These are phyloP conservation scores for Drechslerella coelobrocha DNA, from an alignment of 2,329 filamentous ascomycete genomes.

Conservation along the genomic window DNA sequence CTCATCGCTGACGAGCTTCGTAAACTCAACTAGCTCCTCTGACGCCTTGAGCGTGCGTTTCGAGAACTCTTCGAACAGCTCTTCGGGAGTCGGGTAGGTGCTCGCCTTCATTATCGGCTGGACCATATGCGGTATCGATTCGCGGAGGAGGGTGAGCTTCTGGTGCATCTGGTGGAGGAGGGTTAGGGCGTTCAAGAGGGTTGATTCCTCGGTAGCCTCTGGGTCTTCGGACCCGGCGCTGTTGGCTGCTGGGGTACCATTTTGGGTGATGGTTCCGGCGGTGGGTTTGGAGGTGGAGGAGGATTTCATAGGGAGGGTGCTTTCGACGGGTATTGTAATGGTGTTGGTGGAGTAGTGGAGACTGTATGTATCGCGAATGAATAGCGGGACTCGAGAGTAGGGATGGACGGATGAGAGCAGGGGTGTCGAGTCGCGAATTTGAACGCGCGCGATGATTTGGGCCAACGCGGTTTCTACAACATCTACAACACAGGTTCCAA, in stretches of 20 bases:
- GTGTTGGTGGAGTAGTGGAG: background rate
- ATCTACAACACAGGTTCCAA: constrained; percentile 1
- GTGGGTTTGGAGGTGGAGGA: constrained; percentile 11
- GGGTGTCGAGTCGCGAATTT: background rate
- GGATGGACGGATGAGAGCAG: background rate
- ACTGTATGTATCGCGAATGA: constrained; percentile 1
- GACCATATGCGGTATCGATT: constrained; percentile 49
- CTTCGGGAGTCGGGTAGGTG: constrained; percentile 28
- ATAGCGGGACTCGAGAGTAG: too few species aligned
- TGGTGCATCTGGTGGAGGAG: constrained; percentile 50
- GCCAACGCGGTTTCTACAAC: constrained; percentile 5
- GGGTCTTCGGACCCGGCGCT: constrained; percentile 13
- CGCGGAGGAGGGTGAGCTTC: constrained; percentile 44
- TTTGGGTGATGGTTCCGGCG: constrained; percentile 2
- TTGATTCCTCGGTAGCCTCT: constrained; percentile 37
- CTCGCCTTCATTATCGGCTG: constrained; percentile 47
- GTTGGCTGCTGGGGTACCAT: background rate
- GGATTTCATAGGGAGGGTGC: background rate
- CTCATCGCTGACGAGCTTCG: constrained; percentile 39
- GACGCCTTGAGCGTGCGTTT: constrained; percentile 43
- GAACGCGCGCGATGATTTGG: background rate
- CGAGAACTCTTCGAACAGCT: constrained; percentile 44
- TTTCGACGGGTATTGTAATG: background rate
- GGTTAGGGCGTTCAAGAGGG: constrained; percentile 43
- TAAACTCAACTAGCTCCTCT: constrained; percentile 45